Conservation (phyloP, 2,329 filamentous ascomycete genomes). For the Cordyceps fumosorosea region DNA sequence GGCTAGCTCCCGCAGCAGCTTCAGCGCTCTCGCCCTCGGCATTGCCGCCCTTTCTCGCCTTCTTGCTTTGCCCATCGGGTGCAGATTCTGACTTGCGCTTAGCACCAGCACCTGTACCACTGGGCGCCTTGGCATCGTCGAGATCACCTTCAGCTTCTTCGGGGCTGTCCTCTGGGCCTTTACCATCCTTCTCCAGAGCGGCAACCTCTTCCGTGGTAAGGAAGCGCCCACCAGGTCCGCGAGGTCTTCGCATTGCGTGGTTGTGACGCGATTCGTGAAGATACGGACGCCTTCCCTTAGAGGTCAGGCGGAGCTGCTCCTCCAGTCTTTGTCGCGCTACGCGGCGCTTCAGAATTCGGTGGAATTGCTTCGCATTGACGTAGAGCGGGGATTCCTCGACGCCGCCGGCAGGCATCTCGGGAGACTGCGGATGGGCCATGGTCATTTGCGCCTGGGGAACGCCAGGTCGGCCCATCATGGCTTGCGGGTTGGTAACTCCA, state of each 20-base stretch:
- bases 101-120: slow-evolving; percentile 36
- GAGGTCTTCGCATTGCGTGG: slow-evolving; percentile 91
- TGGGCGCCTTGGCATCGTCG: slow-evolving; percentile 21
- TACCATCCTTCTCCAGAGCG: slow-evolving; percentile 65
- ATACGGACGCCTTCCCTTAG: slow-evolving; percentile 93
- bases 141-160: slow-evolving; percentile 26
- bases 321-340: slow-evolving; percentile 91
- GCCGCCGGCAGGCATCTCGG: slow-evolving; percentile 65
- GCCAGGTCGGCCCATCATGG: slow-evolving; percentile 65
- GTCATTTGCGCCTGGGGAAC: slow-evolving; percentile 55
- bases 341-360: slow-evolving; percentile 88
- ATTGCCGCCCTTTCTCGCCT: slow-evolving; percentile 42
- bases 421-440: slow-evolving; percentile 66
- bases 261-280: slow-evolving; percentile 96
- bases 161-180: slow-evolving; percentile 30
- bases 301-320: slow-evolving; percentile 84
- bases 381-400: slow-evolving; percentile 92
- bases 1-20: slow-evolving; percentile 33
- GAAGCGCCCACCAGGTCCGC: slow-evolving; percentile 91
- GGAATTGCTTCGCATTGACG: slow-evolving; percentile 98
- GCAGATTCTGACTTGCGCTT: slow-evolving; percentile 56
- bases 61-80: slow-evolving; percentile 46
- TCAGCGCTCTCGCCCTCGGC: slow-evolving; percentile 35
- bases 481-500: slow-evolving; percentile 63
- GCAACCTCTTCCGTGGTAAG: slow-evolving; percentile 94